Evolutionary conservation across 257 asterid species (phyloP).

Genomic region (Forsythia suspensa): DNA sequence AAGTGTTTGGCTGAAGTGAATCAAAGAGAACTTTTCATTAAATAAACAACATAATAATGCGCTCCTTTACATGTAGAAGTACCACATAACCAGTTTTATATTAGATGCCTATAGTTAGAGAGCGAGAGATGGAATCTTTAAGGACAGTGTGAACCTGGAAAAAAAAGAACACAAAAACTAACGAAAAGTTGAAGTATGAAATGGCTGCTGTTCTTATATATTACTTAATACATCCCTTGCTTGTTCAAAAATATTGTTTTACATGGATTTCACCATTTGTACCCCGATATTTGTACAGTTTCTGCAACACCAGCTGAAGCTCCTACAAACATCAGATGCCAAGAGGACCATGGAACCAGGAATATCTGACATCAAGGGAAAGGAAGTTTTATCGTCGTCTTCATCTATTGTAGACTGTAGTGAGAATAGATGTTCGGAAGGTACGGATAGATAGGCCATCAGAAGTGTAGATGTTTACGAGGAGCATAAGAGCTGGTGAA

Average conservation of each 20-base stretch:
- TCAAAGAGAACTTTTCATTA: too few species aligned
- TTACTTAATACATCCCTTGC: neutral
- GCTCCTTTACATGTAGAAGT: too few species aligned
- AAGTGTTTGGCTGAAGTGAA: neutral
- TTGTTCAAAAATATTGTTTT: neutral
- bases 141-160: neutral
- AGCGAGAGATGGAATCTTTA: neutral
- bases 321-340: conserved; percentile 33
- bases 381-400: conserved; percentile 42
- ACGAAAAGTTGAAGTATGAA: too few species aligned
- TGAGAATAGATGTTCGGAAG: conserved; percentile 22
- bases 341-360: conserved; percentile 34
- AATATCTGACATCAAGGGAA: conserved; percentile 53
- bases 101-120: neutral
- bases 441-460: conserved; percentile 21
- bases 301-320: conserved; percentile 63
- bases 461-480: conserved; percentile 12
- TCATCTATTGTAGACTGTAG: conserved; percentile 37
- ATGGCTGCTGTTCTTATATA: neutral
- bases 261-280: neutral
- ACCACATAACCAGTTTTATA: too few species aligned
- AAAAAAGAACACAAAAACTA: too few species aligned
- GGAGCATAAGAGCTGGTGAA: conserved; percentile 3
- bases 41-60: too few species aligned
- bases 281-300: conserved; percentile 35